Evolutionary conservation across 2,329 filamentous ascomycete species (phyloP).

Genomic region (Colletotrichum cereale): DNA sequence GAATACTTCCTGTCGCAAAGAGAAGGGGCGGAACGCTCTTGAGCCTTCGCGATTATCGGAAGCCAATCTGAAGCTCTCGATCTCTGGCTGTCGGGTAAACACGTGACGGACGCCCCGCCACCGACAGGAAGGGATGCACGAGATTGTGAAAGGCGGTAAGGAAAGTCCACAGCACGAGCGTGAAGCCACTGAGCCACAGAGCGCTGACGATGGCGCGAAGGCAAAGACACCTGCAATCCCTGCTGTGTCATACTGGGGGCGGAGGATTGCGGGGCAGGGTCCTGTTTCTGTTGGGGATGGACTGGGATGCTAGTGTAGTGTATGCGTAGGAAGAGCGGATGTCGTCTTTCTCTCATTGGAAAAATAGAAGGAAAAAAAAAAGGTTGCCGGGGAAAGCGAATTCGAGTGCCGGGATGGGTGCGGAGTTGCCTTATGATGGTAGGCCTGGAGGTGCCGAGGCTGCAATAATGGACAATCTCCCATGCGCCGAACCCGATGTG

Average conservation of each 20-base stretch:
- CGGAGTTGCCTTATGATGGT: slow-evolving; percentile 11
- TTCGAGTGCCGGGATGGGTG: slow-evolving; percentile 13
- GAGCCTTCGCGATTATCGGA: slow-evolving; percentile 1
- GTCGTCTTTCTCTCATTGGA: slow-evolving; percentile 17
- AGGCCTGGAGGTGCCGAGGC: slow-evolving; percentile 26
- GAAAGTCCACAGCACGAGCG: slow-evolving; percentile 3
- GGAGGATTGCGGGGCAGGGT: slow-evolving; percentile 39
- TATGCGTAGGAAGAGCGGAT: slow-evolving; percentile 26
- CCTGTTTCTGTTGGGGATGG: slow-evolving; percentile 42
- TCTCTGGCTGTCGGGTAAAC: slow-evolving; percentile 11
- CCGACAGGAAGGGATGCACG: slow-evolving; percentile 1
- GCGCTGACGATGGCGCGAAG: slow-evolving; percentile 13
- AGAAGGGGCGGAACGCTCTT: neutral
- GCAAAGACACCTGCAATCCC: slow-evolving; percentile 27
- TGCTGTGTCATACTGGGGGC: slow-evolving; percentile 26
- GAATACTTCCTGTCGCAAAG: neutral
- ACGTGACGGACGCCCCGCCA: slow-evolving; percentile 15
- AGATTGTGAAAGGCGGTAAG: slow-evolving; percentile 7
- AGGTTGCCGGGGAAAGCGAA: slow-evolving; percentile 14
- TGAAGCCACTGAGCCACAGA: slow-evolving; percentile 10
- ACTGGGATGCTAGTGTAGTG: slow-evolving; percentile 37
- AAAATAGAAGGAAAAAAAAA: slow-evolving; percentile 10
- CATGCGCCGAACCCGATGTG: neutral
- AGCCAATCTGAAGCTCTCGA: neutral
- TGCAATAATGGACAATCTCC: neutral